Evolutionary conservation across 257 asterid species (phyloP).

Genomic region (Oldenlandia corymbosa): DNA sequence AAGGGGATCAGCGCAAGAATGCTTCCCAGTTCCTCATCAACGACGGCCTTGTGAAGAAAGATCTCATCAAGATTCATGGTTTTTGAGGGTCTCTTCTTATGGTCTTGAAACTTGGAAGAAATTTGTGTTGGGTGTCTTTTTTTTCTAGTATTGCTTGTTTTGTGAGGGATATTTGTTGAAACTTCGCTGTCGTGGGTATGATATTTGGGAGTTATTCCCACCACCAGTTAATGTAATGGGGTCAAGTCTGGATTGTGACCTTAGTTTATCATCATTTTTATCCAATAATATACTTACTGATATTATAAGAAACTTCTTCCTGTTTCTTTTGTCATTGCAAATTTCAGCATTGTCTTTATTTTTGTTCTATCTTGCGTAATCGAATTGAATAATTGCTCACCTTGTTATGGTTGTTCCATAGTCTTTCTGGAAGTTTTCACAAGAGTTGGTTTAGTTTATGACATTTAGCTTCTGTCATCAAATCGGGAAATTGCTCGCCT

Average conservation of each 20-base stretch:
- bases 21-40: conserved; percentile 49
- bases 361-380: no score
- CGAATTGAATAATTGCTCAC: no score
- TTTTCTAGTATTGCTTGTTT: neutral
- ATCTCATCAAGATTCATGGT: conserved; percentile 81
- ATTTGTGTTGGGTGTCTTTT: no score
- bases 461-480: no score
- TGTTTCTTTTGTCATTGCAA: no score
- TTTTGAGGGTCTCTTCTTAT: conserved; percentile 28
- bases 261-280: neutral
- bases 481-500: no score
- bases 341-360: no score
- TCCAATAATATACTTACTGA: conserved; percentile 1
- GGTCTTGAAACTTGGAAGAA: no score
- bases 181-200: conserved; percentile 1
- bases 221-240: conserved; percentile 16
- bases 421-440: no score
- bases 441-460: no score
- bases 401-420: no score
- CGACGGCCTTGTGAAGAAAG: conserved; percentile 65
- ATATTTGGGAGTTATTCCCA: neutral
- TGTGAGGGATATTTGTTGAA: conserved; percentile 1
- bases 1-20: conserved; percentile 88
- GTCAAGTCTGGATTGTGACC: conserved; percentile 7
- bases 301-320: no score